Evolutionary conservation across 352 stramenopile genomes (phyloP), one percentile per base, ranked within the genome.

Genomic region (Globisporangium sylvaticum): DNA sequence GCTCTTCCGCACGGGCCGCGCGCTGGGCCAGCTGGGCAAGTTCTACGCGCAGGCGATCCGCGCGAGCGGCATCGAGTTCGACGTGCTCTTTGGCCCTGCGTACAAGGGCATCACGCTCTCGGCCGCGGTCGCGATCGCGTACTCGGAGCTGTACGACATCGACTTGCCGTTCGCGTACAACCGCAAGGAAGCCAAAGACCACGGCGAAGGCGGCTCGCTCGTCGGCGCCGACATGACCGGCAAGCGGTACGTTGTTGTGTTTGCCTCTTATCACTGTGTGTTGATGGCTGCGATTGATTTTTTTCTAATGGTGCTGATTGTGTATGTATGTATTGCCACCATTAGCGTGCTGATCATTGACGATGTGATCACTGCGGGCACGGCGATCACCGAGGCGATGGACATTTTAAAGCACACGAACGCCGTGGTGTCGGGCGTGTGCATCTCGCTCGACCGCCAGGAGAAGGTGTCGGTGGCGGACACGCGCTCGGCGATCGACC

Each of bases 91-190:
- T 75, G 98, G 98, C 0, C 98, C 98, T 4, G 98, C 98, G 1
- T 99, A 99, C 92, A 99, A 99, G 88, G 98, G 97, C 62, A 99
- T 99, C 77, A 98, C 97, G 32, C 83, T 99, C 7, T 92, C 91
- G 31, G 97, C 96, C 14, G 87, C 97, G 31, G 96, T 99, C 8
- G 94, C 93, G 48, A 95, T 98, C 29, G 91, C 95, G 48, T 96
- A 99, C 37, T 95, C 83, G 29, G 84, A 94, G 48, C 74, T 94
- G 58, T 98, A 96, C 74, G 94, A 93, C 20, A 65, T 96, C 20
- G 91, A 99, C 75, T 69, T 98, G 25, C 94, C 95, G 9, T 99
- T 99, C 76, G 90, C 96, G 1, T 99, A 99, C 84, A 99, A 99
- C 81, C 96, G 98, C 62, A 99, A 99, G 79, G 98, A 99, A 81